phyloP scores from a whole-genome alignment of 768 basidiomycete species.

The Boletus huronensis region DNA sequence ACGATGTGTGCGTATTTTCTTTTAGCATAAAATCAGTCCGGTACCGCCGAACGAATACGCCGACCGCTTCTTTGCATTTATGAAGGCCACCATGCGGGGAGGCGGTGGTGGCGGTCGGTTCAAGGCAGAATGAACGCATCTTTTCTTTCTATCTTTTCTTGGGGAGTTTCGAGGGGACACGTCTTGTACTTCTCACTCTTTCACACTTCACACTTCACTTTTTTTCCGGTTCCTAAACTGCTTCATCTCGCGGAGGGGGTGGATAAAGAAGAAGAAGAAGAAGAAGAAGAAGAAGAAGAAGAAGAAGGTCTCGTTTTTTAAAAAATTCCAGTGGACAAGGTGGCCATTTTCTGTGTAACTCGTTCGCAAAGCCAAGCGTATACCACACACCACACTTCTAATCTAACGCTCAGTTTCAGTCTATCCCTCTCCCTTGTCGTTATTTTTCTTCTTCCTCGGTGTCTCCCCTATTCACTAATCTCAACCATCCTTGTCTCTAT shows the following conservation, averaged over 20 bases:
- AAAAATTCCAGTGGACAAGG: conserved; percentile 6
- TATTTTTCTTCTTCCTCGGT: neutral
- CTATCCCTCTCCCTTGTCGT: neutral
- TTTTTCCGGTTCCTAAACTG: neutral
- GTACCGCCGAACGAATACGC: conserved; percentile 86
- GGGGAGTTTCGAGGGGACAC: conserved; percentile 8
- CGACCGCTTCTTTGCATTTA: conserved; percentile 82
- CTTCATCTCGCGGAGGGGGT: conserved; percentile 11
- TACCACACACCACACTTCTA: conserved; percentile 19
- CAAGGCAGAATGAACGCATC: conserved; percentile 37
- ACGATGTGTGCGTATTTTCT: neutral
- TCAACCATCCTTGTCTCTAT: neutral
- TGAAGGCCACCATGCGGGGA: conserved; percentile 82
- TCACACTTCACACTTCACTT: neutral
- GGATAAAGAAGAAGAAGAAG: neutral
- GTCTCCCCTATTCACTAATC: neutral
- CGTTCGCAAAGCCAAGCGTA: conserved; percentile 14
- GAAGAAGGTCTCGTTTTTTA: neutral
- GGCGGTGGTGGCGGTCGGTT: conserved; percentile 62
- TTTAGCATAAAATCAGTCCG: conserved; percentile 90
- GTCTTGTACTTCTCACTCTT: conserved; percentile 5
- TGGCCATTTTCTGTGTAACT: neutral
- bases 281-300: neutral
- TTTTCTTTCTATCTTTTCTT: neutral
- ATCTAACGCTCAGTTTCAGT: conserved; percentile 7